Percentiles rank a stretch among this genome's conserved stretches.
These are phyloP conservation scores for Beauveria scarabaeidicola DNA, from an alignment of 2,329 filamentous ascomycete genomes.

Conservation along the genomic window DNA sequence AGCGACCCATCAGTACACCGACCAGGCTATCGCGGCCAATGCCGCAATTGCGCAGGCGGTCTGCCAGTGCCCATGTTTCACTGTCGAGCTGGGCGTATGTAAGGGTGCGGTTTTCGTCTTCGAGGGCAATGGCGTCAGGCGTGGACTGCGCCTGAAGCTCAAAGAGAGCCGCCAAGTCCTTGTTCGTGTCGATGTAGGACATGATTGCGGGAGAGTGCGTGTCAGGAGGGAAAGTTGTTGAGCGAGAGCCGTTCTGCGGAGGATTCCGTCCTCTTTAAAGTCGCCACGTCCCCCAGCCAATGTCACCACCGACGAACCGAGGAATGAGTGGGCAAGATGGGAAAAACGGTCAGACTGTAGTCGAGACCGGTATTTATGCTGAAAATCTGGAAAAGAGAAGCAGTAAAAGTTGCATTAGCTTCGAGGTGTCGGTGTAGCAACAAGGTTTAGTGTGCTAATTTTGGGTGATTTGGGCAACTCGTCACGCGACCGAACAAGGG, in stretches of 20 bases:
- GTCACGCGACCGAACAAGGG: constrained; percentile 9
- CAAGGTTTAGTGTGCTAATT: constrained; percentile 6
- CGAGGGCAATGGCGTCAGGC: constrained; percentile 61
- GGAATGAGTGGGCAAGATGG: not conserved
- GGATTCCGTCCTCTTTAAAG: not conserved
- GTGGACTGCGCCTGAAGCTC: constrained; percentile 58
- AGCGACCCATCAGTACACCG: constrained; percentile 66
- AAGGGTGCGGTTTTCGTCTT: constrained; percentile 58
- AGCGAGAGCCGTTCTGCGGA: not conserved
- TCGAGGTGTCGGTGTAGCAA: constrained; percentile 9
- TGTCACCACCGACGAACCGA: not conserved
- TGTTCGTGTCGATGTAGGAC: constrained; percentile 59
- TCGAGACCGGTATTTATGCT: not conserved
- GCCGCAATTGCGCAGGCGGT: constrained; percentile 55
- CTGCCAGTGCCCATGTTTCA: constrained; percentile 56
- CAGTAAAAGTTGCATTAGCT: not conserved
- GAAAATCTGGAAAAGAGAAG: not conserved
- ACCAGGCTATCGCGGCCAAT: constrained; percentile 67
- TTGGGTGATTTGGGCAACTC: constrained; percentile 4
- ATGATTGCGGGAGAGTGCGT: constrained; percentile 29
- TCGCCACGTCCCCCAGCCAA: constrained; percentile 1
- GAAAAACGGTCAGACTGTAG: not conserved
- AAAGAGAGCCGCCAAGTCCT: constrained; percentile 67
- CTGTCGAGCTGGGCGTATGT: constrained; percentile 66
- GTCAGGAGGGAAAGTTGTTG: not conserved